A percentile compares a stretch with the other conserved stretches of the same genome.
Conservation (phyloP, 495 filamentous ascomycete species). For the Venustampulla echinocandica region DNA sequence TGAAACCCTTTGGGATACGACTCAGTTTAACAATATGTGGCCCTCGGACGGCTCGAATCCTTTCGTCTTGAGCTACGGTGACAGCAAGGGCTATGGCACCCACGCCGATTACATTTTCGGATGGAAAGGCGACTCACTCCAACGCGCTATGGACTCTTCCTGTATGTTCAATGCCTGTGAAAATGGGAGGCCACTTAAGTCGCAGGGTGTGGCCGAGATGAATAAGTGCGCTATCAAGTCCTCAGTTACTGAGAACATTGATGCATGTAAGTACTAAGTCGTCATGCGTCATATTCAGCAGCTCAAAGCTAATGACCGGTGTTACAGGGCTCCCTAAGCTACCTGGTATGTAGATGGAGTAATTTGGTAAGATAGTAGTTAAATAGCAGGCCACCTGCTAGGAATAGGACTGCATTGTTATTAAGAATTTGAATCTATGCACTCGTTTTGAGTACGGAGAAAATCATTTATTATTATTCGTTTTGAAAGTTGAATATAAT, state of each 20-base stretch:
- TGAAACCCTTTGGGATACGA: conserved; percentile 48
- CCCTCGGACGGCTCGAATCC: conserved; percentile 49
- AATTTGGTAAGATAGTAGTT: too few species aligned
- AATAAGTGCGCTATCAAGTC: conserved; percentile 37
- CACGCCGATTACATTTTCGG: conserved; percentile 74
- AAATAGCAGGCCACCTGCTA: too few species aligned
- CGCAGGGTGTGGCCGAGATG: conserved; percentile 32
- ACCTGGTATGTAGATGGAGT: too few species aligned
- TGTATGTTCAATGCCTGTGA: conserved; percentile 42
- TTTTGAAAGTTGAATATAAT: too few species aligned
- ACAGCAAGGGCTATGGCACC: conserved; percentile 57
- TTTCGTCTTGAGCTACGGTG: conserved; percentile 33
- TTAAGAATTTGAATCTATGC: too few species aligned
- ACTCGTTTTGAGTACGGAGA: too few species aligned
- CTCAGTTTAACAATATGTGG: conserved; percentile 56
- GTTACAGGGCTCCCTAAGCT: background rate
- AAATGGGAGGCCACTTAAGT: conserved; percentile 37
- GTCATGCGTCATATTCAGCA: background rate
- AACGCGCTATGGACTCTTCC: conserved; percentile 46
- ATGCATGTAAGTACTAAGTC: conserved; percentile 38
- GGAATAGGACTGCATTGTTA: too few species aligned
- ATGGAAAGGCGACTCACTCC: conserved; percentile 57
- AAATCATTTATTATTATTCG: too few species aligned
- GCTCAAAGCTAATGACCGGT: background rate
- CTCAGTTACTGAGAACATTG: conserved; percentile 34